Evolutionary conservation across 768 basidiomycete species (phyloP), one percentile per base, ranked within the genome.

Genomic region (Dendrothele bispora): DNA sequence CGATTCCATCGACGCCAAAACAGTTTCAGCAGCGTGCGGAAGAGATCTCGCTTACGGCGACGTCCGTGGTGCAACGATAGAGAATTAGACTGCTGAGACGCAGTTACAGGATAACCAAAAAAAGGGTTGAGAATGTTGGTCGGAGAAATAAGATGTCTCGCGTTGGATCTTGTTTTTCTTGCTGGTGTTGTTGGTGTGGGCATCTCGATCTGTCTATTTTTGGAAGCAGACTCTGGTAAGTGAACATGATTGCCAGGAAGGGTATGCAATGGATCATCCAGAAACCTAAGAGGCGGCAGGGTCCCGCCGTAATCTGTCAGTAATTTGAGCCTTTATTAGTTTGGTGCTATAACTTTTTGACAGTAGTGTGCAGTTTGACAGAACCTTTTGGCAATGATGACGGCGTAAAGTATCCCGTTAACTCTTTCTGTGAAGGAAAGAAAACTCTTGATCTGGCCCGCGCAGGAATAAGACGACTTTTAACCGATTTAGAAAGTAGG

Each of bases 101-200:
- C 62, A 48, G 55, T 70, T 34, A 73, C 71, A 5, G 87, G 84
- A 58, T 90, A 89, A 3, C 88, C 88, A 52, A 79, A 91, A 64
- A 83, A 89, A 1, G 88, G 88, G 53, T 88, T 90, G 32, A 79
- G 65, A 29, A 68, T 59, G 22, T 87, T 88, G 25, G 77, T 80
- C 17, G 84, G 73, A 7, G 83, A 72, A 34, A 81, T 61, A 61
- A n/a, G 65, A 62, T 45, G 49, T 43, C 48, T 62, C 54, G 37
- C 54, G 55, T 56, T 48, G 55, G 46, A 46, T 42, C 44, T n/a
- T n/a, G n/a, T n/a, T n/a, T n/a, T n/a, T n/a, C n/a, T n/a, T n/a
- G n/a, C n/a, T n/a, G n/a, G n/a, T 43, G 43, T 39, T 37, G 49
- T 25, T 5, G 32, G 4, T 12, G 18, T 27, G 34, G 30, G n/a